phyloP scores from a whole-genome alignment of 2,329 filamentous ascomycete genomes.

The Colletotrichum orbiculare region DNA sequence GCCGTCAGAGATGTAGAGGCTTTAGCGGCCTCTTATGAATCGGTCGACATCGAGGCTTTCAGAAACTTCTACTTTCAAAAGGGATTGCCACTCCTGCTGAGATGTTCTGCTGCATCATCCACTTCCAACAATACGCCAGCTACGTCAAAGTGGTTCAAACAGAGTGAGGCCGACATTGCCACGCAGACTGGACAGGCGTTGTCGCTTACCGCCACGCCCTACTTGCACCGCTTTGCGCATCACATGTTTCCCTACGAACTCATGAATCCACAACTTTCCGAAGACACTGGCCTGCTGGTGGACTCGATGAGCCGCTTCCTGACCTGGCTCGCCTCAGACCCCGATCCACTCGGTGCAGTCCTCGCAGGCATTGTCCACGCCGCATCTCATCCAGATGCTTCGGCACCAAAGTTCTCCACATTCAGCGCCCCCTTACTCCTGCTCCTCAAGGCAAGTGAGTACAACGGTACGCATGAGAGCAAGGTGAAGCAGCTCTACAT shows the following conservation, averaged over 20 bases:
- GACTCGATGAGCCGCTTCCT: constrained; percentile 29
- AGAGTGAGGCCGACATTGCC: not conserved
- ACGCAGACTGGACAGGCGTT: not conserved
- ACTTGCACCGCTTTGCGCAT: constrained; percentile 39
- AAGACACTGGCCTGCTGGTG: constrained; percentile 13
- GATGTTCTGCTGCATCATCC: constrained; percentile 3
- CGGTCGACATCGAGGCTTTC: constrained; percentile 24
- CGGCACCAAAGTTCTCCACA: constrained; percentile 59
- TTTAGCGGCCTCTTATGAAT: constrained; percentile 12
- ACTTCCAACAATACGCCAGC: constrained; percentile 38
- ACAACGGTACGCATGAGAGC: constrained; percentile 50
- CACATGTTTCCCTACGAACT: constrained; percentile 44
- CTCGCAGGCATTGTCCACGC: constrained; percentile 46
- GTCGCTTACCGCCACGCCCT: constrained; percentile 17
- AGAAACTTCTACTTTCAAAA: constrained; percentile 17
- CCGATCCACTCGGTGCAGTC: constrained; percentile 43
- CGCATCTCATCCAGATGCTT: constrained; percentile 40
- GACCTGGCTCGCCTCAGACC: constrained; percentile 31
- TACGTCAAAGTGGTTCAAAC: constrained; percentile 43
- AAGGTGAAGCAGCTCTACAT: constrained; percentile 74
- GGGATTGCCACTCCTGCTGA: constrained; percentile 38
- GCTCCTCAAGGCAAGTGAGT: constrained; percentile 67
- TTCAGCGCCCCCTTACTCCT: constrained; percentile 72
- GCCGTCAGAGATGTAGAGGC: constrained; percentile 6
- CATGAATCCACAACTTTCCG: constrained; percentile 38